Base-by-base conservation (phyloP, 495 filamentous ascomycete species). In the Penicillium canariense region DNA sequence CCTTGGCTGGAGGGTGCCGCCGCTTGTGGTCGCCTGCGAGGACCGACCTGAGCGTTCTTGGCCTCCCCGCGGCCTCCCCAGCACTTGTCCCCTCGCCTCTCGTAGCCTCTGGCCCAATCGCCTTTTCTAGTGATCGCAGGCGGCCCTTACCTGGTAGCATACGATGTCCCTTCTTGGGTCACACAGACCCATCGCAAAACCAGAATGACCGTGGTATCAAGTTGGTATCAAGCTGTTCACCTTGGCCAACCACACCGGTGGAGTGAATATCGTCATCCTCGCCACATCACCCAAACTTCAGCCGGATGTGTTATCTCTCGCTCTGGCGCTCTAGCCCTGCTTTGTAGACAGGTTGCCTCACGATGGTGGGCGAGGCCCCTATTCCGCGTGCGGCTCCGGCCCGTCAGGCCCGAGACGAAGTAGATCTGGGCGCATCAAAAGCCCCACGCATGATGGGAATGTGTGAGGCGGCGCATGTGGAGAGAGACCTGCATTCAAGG, bases 261-360 rank as follows among this genome's bases (percentile, higher is more conserved):
- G 43, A 46, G 48, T 40, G n/a, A 7, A 52, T 43, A 43, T 52
- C 49, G 49, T 44, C 49, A 44, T 52, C 36, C 23, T 52, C 38
- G 49, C 49, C 49, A 52, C 49, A 51, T 42, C 23, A 23, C 26
- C 32, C 27, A 25, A 22, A 11, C 17, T 8, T 25, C 17, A 42
- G 38, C 38, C 11, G 11, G 20, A 42, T 42, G n/a, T 42, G n/a
- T 42, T 22, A 42, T 10, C 38, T 23, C 38, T 42, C 14, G 25
- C n/a, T 42, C n/a, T n/a, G n/a, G n/a, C n/a, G n/a, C n/a, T n/a
- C n/a, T n/a, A n/a, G n/a, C n/a, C n/a, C n/a, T n/a, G n/a, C n/a
- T n/a, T n/a, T n/a, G n/a, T n/a, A 23, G 0, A n/a, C 38, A 18
- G 12, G n/a, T 42, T 42, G 25, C 38, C 38, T 42, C 38, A 42